Percentiles rank a stretch among this genome's conserved stretches.
Conservation (phyloP, 441 rosid genomes). For the Erodium chrysanthum region DNA sequence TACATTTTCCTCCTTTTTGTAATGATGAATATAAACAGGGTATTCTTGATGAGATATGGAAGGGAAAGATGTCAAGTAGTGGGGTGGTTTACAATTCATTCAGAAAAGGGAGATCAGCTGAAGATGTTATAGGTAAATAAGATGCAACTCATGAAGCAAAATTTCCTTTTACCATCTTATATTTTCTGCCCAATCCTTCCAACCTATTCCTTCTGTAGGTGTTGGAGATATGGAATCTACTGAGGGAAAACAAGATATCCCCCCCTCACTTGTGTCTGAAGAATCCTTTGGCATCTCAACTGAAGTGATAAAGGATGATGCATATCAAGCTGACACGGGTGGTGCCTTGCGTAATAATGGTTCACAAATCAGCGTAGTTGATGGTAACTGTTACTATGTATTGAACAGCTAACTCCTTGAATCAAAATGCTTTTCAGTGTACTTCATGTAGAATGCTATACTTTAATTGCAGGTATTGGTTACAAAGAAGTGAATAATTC, state of each 20-base stretch:
- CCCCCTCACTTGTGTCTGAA: conserved; percentile 18
- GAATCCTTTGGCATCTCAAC: conserved; percentile 21
- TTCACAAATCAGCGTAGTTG: conserved; percentile 13
- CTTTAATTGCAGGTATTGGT: conserved; percentile 19
- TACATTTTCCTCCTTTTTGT: not conserved
- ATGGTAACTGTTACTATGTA: conserved; percentile 23
- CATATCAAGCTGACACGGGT: conserved; percentile 18
- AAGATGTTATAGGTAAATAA: conserved; percentile 32
- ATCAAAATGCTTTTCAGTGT: not conserved
- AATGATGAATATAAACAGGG: conserved; percentile 28
- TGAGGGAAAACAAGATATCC: conserved; percentile 28
- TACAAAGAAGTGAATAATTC: conserved; percentile 20
- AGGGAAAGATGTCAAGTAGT: conserved; percentile 57
- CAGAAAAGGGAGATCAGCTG: conserved; percentile 38
- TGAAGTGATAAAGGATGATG: conserved; percentile 26
- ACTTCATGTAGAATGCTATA: not conserved
- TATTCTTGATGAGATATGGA: conserved; percentile 53
- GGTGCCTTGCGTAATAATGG: conserved; percentile 19
- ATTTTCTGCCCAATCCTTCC: not conserved
- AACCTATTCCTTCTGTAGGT: conserved; percentile 9
- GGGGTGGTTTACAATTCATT: conserved; percentile 38
- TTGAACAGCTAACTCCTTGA: not conserved
- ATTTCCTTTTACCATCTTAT: not conserved
- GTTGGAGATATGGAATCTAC: conserved; percentile 25
- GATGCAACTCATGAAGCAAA: not conserved